Evolutionary conservation across 2,329 filamentous ascomycete species (phyloP), one percentile per base, ranked within the genome.

Genomic region (Sphaerulina populicola): DNA sequence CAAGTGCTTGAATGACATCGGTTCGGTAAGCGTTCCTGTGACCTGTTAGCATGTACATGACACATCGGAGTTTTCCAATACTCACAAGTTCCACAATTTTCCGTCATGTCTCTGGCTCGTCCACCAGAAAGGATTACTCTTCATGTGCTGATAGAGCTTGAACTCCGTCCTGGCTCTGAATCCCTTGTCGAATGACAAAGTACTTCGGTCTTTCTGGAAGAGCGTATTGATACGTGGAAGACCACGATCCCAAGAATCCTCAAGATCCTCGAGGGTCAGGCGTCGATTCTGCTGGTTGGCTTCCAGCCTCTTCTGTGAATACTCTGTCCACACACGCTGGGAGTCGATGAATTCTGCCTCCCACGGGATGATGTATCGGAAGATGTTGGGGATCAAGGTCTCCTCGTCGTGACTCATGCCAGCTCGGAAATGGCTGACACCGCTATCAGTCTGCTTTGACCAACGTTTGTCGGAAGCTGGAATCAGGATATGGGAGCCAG

Each of bases 51-150:
- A 33, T 33, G 11, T 12, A 8, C 30, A 33, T 33, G 8, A 33
- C 30, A 33, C 30, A 4, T 8, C 8, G 30, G 2, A 12, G 11
- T 2, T 33, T 33, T 12, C 2, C 11, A 9, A 12, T 8, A 35
- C 7, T 15, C 2, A 23, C 41, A 52, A 33, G 58, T 96, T 96
- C 93, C 93, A 98, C 4, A 98, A 71, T 66, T 97, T 97, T 66
- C 93, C 93, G 63, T 98, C 93, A 64, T 98, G 94, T 36, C 93
- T 79, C 69, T 97, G 91, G 63, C 87, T 94, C 3, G 93, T 98
- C 93, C 93, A 98, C 89, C 90, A 96, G 77, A 97, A 97, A 0
- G 93, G 93, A 67, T 97, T 96, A 71, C 86, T 94, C 80, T 94
- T 96, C 91, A 98, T 97, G 54, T 97, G 77, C 69, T 97, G 91